Percentiles rank a stretch among this genome's conserved stretches.
These are phyloP conservation scores for Paecilomyces sp. DNA, from an alignment of 2,329 filamentous ascomycete species.

Conservation along the genomic window DNA sequence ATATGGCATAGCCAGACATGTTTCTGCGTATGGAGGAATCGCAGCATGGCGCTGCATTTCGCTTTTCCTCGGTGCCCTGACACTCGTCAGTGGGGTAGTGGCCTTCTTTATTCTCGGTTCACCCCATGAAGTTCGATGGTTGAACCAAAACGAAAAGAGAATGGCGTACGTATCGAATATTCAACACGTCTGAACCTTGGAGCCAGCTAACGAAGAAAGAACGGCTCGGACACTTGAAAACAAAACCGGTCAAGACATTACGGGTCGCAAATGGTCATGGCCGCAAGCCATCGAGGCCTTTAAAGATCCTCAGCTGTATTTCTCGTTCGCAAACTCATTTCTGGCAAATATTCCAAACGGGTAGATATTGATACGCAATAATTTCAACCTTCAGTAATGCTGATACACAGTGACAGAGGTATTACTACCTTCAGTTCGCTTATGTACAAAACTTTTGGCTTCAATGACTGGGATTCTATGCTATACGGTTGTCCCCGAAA, in stretches of 20 bases:
- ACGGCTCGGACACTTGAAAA: not conserved
- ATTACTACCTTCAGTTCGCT: slow-evolving; percentile 8
- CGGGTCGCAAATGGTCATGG: not conserved
- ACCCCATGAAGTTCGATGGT: not conserved
- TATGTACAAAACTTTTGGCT: slow-evolving; percentile 16
- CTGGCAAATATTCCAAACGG: not conserved
- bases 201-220: not conserved
- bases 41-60: not conserved
- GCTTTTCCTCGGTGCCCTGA: not conserved
- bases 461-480: slow-evolving; percentile 22
- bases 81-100: not conserved
- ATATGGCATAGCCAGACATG: slow-evolving; percentile 10
- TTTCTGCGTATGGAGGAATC: not conserved
- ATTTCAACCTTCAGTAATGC: not conserved
- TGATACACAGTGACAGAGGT: slow-evolving; percentile 1
- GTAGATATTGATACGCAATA: not conserved
- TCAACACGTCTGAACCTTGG: not conserved
- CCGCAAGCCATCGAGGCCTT: not conserved
- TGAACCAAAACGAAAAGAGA: not conserved
- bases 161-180: not conserved
- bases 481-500: slow-evolving; percentile 23
- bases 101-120: not conserved
- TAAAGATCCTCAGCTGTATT: not conserved
- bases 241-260: not conserved
- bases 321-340: not conserved